Evolutionary conservation across 2,329 filamentous ascomycete genomes (phyloP).

Genomic region (Graphilbum fragrans): DNA sequence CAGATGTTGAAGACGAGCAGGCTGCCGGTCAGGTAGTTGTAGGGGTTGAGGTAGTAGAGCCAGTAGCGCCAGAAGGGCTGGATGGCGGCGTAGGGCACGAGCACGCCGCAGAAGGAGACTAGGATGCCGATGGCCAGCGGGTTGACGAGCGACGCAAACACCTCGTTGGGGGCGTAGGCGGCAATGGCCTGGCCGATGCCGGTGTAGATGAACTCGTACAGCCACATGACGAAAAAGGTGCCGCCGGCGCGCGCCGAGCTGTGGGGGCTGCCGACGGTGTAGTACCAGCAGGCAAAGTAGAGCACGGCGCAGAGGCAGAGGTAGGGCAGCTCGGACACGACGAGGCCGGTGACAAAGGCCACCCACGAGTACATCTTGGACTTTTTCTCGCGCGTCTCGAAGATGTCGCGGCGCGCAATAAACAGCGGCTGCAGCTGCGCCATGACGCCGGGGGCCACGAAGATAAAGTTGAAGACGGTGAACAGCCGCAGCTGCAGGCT

Average conservation of each 20-base stretch:
- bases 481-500: slow-evolving; percentile 59
- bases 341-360: slow-evolving; percentile 52
- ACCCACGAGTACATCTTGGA: slow-evolving; percentile 59
- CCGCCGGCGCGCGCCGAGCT: slow-evolving; percentile 42
- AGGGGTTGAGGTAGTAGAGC: slow-evolving; percentile 50
- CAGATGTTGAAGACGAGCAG: slow-evolving; percentile 40
- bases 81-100: slow-evolving; percentile 53
- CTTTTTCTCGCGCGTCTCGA: slow-evolving; percentile 58
- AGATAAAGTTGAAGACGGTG: slow-evolving; percentile 56
- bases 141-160: slow-evolving; percentile 46
- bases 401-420: slow-evolving; percentile 52
- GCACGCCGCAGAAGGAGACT: slow-evolving; percentile 61
- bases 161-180: slow-evolving; percentile 47
- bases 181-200: slow-evolving; percentile 50
- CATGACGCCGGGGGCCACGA: slow-evolving; percentile 52
- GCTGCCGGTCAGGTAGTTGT: slow-evolving; percentile 47
- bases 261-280: slow-evolving; percentile 31
- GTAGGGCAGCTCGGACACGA: slow-evolving; percentile 56
- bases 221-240: slow-evolving; percentile 40
- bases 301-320: slow-evolving; percentile 35
- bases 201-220: slow-evolving; percentile 48
- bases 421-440: slow-evolving; percentile 62
- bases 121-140: slow-evolving; percentile 43
- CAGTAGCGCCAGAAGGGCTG: slow-evolving; percentile 56
- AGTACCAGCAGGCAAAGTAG: slow-evolving; percentile 38